Percentiles rank a stretch among this genome's conserved stretches.
These are phyloP conservation scores for bread wheat (Triticum aestivum) DNA, from an alignment of 176 grass and related monocot species.

Conservation along the genomic window IWGSC_CS_RefSeq_v2.1 NC_057798.1:490051371-490051870, in stretches of 20 bases:
- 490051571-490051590: constrained; percentile 13
- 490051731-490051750: constrained; percentile 25
- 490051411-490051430: constrained; percentile 8
- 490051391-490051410: constrained; percentile 29
- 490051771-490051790: constrained; percentile 49
- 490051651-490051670: constrained; percentile 37
- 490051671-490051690: constrained; percentile 31
- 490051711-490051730: constrained; percentile 23
- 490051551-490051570: constrained; percentile 38
- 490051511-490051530: constrained; percentile 67
- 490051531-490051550: constrained; percentile 73
- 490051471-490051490: constrained; percentile 67
- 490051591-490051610: constrained; percentile 43
- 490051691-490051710: constrained; percentile 35
- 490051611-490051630: constrained; percentile 57
- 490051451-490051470: constrained; percentile 52
- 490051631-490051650: constrained; percentile 36
- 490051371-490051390: not conserved
- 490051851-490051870: constrained; percentile 46
- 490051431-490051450: constrained; percentile 57
- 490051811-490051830: constrained; percentile 31
- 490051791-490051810: constrained; percentile 38
- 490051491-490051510: constrained; percentile 59
- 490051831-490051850: constrained; percentile 51
- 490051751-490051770: constrained; percentile 51